phyloP scores from a whole-genome alignment of 2,329 filamentous ascomycete species.

The Colletotrichum higginsianum region DNA sequence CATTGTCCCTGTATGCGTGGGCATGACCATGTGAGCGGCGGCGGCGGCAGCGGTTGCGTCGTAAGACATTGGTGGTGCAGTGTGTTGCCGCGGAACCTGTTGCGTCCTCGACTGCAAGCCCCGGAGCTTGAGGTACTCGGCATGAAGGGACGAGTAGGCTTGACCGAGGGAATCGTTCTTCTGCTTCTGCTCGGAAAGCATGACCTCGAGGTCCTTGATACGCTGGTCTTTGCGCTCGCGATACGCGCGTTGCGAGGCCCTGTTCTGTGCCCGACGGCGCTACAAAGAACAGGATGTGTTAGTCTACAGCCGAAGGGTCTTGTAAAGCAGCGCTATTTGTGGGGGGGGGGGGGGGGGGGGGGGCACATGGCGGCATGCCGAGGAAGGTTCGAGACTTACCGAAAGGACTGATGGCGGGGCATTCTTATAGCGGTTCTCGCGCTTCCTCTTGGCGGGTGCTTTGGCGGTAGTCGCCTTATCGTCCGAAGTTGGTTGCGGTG shows the following conservation, averaged over 20 bases:
- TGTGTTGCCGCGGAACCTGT: conserved; percentile 32
- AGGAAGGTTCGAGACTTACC: conserved; percentile 52
- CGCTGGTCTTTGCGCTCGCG: conserved; percentile 65
- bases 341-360: neutral
- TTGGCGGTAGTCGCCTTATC: conserved; percentile 48
- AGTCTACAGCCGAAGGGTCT: neutral
- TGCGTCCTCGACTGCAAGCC: conserved; percentile 32
- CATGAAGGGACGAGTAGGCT: conserved; percentile 67
- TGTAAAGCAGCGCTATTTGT: neutral
- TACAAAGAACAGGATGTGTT: conserved; percentile 38
- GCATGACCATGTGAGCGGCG: conserved; percentile 35
- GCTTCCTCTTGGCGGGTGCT: conserved; percentile 61
- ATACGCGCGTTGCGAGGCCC: conserved; percentile 52
- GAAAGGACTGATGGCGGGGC: conserved; percentile 65
- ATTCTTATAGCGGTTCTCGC: conserved; percentile 68
- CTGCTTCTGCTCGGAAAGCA: conserved; percentile 67
- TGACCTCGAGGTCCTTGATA: conserved; percentile 73
- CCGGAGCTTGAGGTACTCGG: conserved; percentile 58
- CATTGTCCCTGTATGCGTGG: conserved; percentile 42
- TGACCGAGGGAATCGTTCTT: conserved; percentile 69
- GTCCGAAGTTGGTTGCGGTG: conserved; percentile 38
- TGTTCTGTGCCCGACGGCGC: conserved; percentile 52
- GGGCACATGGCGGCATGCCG: neutral
- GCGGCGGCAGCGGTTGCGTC: conserved; percentile 19
- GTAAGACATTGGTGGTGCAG: conserved; percentile 38